phyloP scores from a whole-genome alignment of 2,329 filamentous ascomycete species.

The Tolypocladium paradoxum region DNA sequence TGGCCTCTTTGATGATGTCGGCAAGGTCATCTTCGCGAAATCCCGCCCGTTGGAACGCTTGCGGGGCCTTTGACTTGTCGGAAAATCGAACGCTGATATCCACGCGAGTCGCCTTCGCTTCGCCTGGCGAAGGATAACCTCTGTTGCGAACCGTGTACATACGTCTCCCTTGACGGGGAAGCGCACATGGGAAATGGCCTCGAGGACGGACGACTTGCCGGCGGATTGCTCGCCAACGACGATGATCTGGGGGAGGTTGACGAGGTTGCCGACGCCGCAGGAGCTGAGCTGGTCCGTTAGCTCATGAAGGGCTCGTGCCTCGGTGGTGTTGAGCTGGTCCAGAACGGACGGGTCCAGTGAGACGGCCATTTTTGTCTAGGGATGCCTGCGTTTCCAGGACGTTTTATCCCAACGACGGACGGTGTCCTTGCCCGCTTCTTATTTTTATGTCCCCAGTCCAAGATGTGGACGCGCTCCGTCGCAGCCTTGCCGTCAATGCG shows the following conservation, averaged over 20 bases:
- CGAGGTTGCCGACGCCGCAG: conserved; percentile 34
- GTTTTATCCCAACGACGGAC: too few relatives aligned
- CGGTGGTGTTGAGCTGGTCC: conserved; percentile 26
- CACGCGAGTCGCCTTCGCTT: conserved; percentile 18
- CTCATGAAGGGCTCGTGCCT: conserved; percentile 38
- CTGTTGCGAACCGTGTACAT: conserved; percentile 52
- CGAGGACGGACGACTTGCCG: conserved; percentile 53
- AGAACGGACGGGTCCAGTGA: conserved; percentile 6
- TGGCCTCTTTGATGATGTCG: conserved; percentile 38
- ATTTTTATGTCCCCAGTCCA: too few relatives aligned
- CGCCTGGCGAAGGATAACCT: conserved; percentile 40
- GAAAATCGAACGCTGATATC: conserved; percentile 31
- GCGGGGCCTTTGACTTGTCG: conserved; percentile 8
- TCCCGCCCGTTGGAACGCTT: conserved; percentile 18
- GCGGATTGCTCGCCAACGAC: conserved; percentile 50
- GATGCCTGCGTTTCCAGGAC: too few relatives aligned
- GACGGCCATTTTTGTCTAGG: too few relatives aligned
- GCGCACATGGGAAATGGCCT: conserved; percentile 50
- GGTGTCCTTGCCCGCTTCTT: too few relatives aligned
- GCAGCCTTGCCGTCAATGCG: too few relatives aligned
- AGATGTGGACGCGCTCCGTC: too few relatives aligned
- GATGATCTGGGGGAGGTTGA: conserved; percentile 42
- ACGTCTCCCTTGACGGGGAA: conserved; percentile 45
- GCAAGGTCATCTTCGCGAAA: conserved; percentile 31
- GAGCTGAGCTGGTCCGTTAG: conserved; percentile 40